Evolutionary conservation across 352 stramenopile species (phyloP).

Genomic region (Phytophthora pinifolia): DNA sequence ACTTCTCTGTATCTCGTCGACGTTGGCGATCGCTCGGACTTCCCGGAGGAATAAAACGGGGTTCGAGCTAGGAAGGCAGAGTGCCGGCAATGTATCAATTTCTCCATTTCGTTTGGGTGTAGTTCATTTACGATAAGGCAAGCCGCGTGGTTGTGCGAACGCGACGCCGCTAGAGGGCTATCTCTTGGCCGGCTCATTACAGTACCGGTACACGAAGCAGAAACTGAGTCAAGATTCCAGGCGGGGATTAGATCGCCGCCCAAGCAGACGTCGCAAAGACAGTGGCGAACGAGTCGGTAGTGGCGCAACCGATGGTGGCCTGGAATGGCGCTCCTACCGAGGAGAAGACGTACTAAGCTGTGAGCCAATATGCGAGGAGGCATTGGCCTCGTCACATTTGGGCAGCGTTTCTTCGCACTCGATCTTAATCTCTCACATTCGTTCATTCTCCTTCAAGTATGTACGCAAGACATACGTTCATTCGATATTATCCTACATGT

Average conservation of each 20-base stretch:
- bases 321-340: background rate
- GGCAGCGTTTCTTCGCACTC: background rate
- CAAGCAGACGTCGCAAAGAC: constrained; percentile 13
- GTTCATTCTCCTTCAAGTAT: too few species aligned
- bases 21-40: constrained; percentile 14
- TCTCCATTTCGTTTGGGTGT: constrained; percentile 6
- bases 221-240: constrained; percentile 7
- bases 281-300: background rate
- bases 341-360: too few species aligned
- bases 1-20: constrained; percentile 6
- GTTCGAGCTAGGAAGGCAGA: constrained; percentile 25
- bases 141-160: background rate
- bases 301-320: background rate
- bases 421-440: too few species aligned
- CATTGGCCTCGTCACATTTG: too few species aligned
- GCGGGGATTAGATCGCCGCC: constrained; percentile 17
- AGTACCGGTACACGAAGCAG: too few species aligned
- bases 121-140: constrained; percentile 3
- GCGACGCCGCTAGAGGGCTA: too few species aligned
- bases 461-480: constrained; percentile 1
- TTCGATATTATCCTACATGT: constrained; percentile 16
- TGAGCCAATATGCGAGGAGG: too few species aligned
- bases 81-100: constrained; percentile 27
- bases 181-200: too few species aligned
- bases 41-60: constrained; percentile 35